phyloP scores from a whole-genome alignment of 208 protist genomes.

The Naegleria lovaniensis region DNA sequence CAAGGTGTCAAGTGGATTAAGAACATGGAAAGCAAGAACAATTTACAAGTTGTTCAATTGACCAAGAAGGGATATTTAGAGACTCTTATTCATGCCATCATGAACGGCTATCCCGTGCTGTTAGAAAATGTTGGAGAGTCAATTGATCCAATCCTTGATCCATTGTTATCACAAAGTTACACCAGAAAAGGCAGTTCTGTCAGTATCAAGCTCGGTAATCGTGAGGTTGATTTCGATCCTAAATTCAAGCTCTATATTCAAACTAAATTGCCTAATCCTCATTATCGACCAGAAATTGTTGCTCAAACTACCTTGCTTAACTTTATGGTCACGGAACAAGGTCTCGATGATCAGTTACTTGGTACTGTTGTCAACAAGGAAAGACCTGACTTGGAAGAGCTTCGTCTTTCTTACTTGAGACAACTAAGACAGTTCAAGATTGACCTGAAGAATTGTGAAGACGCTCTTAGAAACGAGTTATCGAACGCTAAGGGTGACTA shows the following conservation, averaged over 20 bases:
- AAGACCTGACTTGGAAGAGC: slow-evolving; percentile 70
- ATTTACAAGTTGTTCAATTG: slow-evolving; percentile 48
- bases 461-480: slow-evolving; percentile 56
- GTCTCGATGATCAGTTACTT: slow-evolving; percentile 82
- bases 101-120: slow-evolving; percentile 41
- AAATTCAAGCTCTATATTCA: slow-evolving; percentile 74
- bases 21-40: slow-evolving; percentile 48
- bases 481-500: slow-evolving; percentile 61
- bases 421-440: slow-evolving; percentile 79
- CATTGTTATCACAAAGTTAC: slow-evolving; percentile 56
- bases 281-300: slow-evolving; percentile 79
- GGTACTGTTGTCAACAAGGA: slow-evolving; percentile 74
- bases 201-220: slow-evolving; percentile 61
- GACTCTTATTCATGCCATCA: slow-evolving; percentile 27
- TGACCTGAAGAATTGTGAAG: slow-evolving; percentile 67
- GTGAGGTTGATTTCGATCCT: slow-evolving; percentile 55
- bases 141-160: slow-evolving; percentile 76
- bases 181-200: slow-evolving; percentile 45
- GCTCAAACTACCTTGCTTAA: slow-evolving; percentile 83
- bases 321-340: slow-evolving; percentile 77
- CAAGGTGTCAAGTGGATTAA: slow-evolving; percentile 78
- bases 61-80: slow-evolving; percentile 43
- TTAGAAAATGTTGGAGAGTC: slow-evolving; percentile 69
- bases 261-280: slow-evolving; percentile 78
- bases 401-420: slow-evolving; percentile 54